A percentile compares a stretch with the other conserved stretches of the same genome.
phyloP scores from a whole-genome alignment of 805 yeast species.

The Hanseniaspora pseudoguilliermondii region DNA sequence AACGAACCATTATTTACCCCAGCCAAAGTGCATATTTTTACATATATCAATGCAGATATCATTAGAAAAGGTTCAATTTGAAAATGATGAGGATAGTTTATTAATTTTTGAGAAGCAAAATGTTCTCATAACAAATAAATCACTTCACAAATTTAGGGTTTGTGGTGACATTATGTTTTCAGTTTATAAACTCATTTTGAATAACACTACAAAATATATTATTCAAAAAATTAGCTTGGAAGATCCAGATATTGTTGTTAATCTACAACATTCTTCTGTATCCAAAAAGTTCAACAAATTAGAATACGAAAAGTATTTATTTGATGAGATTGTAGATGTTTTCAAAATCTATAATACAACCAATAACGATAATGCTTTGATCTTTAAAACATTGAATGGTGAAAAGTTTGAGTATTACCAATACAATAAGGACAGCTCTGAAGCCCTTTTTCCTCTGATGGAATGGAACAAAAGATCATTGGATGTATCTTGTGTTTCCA shows the following conservation, averaged over 20 bases:
- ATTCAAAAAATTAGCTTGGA: constrained; percentile 21
- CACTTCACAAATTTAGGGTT: constrained; percentile 20
- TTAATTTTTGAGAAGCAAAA: background rate
- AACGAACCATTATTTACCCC: background rate
- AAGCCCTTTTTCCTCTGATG: background rate
- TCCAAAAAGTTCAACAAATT: background rate
- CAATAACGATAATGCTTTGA: background rate
- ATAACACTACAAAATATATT: constrained; percentile 26
- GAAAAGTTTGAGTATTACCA: background rate
- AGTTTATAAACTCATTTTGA: constrained; percentile 45
- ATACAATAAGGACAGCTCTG: background rate
- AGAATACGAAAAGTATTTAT: background rate
- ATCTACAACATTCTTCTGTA: background rate
- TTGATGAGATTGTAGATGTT: background rate
- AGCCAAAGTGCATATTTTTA: no score
- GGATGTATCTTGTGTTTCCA: background rate
- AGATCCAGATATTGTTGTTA: constrained; percentile 5
- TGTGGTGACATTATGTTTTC: constrained; percentile 52
- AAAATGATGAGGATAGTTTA: constrained; percentile 7
- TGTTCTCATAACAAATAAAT: background rate
- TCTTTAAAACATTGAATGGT: background rate
- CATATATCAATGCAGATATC: constrained; percentile 4
- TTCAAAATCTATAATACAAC: constrained; percentile 3
- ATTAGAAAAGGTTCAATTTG: constrained; percentile 13
- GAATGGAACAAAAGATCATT: background rate